Conservation (phyloP, 164 flowering plant species). For the Vitis rupestris region DNA sequence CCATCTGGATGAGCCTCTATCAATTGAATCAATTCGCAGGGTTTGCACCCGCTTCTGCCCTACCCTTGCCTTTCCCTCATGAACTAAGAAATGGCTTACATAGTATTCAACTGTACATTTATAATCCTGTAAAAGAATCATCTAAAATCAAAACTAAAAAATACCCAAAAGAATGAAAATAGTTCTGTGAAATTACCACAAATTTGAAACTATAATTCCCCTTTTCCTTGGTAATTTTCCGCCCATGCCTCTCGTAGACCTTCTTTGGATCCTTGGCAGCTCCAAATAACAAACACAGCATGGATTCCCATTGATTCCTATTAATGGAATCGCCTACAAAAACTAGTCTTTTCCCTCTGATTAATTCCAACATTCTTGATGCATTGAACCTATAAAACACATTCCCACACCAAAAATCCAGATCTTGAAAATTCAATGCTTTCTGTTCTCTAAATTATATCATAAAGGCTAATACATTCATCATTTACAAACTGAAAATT, state of each 20-base stretch:
- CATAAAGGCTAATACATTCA: neutral
- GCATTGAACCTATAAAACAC: constrained; percentile 68
- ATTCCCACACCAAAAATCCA: constrained; percentile 4
- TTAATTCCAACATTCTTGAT: constrained; percentile 64
- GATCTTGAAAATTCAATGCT: neutral
- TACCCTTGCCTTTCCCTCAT: constrained; percentile 79
- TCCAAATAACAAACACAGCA: constrained; percentile 81
- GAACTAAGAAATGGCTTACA: constrained; percentile 84
- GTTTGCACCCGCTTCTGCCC: constrained; percentile 67
- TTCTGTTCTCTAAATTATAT: neutral
- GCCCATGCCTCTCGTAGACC: constrained; percentile 75
- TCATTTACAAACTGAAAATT: neutral
- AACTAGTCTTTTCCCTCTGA: constrained; percentile 89
- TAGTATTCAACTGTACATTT: constrained; percentile 88
- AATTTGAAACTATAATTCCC: constrained; percentile 85
- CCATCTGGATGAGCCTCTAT: constrained; percentile 85
- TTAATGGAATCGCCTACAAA: constrained; percentile 98
- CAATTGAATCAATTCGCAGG: constrained; percentile 73
- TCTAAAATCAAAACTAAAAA: constrained; percentile 11
- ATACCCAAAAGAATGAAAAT: neutral
- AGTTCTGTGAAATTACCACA: constrained; percentile 50
- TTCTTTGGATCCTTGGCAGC: constrained; percentile 73
- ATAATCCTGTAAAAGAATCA: constrained; percentile 63
- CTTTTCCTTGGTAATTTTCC: constrained; percentile 79
- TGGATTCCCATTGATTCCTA: constrained; percentile 98